Base-by-base conservation (phyloP, 2,329 filamentous ascomycete species). In the Alternaria novae-zelandiae region DNA sequence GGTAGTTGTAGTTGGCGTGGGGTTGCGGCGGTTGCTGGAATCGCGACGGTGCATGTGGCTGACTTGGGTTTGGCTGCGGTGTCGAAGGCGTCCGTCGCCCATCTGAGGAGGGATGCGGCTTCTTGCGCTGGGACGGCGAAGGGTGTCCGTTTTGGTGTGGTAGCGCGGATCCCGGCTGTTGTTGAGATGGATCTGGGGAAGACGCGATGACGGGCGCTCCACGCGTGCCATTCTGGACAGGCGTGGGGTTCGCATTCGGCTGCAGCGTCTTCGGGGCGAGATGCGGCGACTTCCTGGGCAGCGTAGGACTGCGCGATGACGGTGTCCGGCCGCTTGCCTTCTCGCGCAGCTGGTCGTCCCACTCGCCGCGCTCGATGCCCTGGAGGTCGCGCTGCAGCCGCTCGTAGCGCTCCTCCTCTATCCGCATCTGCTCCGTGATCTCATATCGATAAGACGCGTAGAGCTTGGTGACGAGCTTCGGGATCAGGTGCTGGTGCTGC, bases 401-500 rank as follows among this genome's bases (percentile, higher is more conserved):
- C 25, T 86, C 85, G 74, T 90, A 91, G 55, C 83, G 85, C 62
- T 84, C 85, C 82, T 97, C 94, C 65, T 96, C 90, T 59, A 91
- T 87, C 62, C 87, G 85, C 63, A 97, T 92, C 72, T 90, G 86
- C 59, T 84, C 83, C n/a, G 93, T 86, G 53, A 90, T 84, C 46
- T 90, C 83, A 49, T 91, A 88, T 67, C 89, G 87, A 77, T 96
- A 97, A 65, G 88, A 86, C 12, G 87, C 85, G 76, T 96, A 96
- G 2, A 97, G 84, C 67, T 90, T 88, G 61, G 90, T 85, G 51
- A 96, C 87, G 47, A 97, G 82, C 26, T 85, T 82, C 1, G 91
- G 91, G 2, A 96, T 84, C 67, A 91, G 88, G 54, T 91, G 87
- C 26, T 86, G 79, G 77, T 93, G 88, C 66, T 89, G 85, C 58